Evolutionary conservation across 1,284 basidiomycete genomes (phyloP), one percentile per base, ranked within the genome.

Genomic region (Heterobasidion parviporum): DNA sequence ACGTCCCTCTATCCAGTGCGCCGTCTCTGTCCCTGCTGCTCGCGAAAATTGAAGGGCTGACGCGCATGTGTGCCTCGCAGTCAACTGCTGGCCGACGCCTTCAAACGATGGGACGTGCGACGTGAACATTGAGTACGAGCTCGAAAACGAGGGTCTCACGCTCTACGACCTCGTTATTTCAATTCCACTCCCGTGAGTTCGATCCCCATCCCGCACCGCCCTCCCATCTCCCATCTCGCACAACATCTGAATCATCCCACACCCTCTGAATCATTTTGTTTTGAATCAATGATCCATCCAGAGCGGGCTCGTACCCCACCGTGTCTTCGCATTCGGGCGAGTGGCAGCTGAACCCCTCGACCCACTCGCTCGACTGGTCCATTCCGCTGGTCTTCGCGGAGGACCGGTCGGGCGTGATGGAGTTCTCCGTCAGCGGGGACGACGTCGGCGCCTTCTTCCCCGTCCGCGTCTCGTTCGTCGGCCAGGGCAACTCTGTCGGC

Each of bases 71-170:
- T 50, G 57, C 26, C 49, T 53, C 47, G 15, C 57, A 92, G 94
- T 98, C 70, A 98, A 94, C 65, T 95, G 92, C 71, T 98, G 96
- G 96, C 95, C 95, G 5, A 89, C 92, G 34, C 87, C 91, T 2
- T 87, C 89, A 52, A 94, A 92, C 63, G 87, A 94, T 63, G 93
- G 93, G 32, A 87, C 86, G 1, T 92, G 87, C 63, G 94, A 97
- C 62, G 92, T 98, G 56, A 96, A 90, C 68, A 92, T 98, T 64
- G 96, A 98, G 71, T 99, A 97, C 70, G 94, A 98, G 70, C 87
- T 98, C 50, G 93, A 96, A 68, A 89, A 93, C 58, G 83, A 87
- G 61, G 82, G 81, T 57, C 72, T 96, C 56, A 80, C 83, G 0
- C 76, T 98, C 3, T 83, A 90, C 66, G 92, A 97, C 66, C 82